A percentile compares a stretch with the other conserved stretches of the same genome.
Conservation (phyloP, 352 stramenopile genomes). For the Globisporangium okanoganense region DNA sequence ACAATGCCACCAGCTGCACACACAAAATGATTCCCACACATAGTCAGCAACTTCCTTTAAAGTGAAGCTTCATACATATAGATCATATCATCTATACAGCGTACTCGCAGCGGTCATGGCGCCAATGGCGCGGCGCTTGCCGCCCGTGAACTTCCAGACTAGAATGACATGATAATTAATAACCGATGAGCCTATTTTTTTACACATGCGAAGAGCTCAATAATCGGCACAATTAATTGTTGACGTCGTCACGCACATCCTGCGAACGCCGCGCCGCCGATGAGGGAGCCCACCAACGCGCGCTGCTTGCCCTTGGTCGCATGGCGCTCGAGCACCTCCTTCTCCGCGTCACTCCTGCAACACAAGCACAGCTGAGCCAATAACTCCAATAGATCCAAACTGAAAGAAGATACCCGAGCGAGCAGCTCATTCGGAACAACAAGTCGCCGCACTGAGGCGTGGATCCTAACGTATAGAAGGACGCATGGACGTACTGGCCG, state of each 20-base stretch:
- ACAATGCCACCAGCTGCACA: constrained; percentile 24
- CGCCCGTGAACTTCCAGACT: constrained; percentile 43
- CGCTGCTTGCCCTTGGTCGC: constrained; percentile 42
- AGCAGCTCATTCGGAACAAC: not conserved
- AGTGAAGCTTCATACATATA: not conserved
- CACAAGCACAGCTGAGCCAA: not conserved
- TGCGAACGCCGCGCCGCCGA: constrained; percentile 25
- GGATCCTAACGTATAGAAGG: too few relatives aligned
- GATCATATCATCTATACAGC: too few relatives aligned
- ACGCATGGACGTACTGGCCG: constrained; percentile 39
- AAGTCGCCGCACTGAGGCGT: not conserved
- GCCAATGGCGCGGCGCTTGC: constrained; percentile 31
- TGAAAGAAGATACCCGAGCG: not conserved
- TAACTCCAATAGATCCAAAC: too few relatives aligned
- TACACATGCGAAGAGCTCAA: not conserved
- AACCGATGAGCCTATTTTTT: not conserved
- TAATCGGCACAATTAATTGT: not conserved
- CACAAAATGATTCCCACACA: not conserved
- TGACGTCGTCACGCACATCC: constrained; percentile 19
- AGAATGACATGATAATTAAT: not conserved
- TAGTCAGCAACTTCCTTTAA: not conserved
- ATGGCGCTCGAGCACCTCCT: constrained; percentile 53
- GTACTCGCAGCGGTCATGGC: constrained; percentile 38
- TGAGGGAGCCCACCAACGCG: constrained; percentile 32
- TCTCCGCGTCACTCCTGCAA: constrained; percentile 58